phyloP scores from a whole-genome alignment of 2,329 filamentous ascomycete genomes.

The Trichophyton equinum region DNA sequence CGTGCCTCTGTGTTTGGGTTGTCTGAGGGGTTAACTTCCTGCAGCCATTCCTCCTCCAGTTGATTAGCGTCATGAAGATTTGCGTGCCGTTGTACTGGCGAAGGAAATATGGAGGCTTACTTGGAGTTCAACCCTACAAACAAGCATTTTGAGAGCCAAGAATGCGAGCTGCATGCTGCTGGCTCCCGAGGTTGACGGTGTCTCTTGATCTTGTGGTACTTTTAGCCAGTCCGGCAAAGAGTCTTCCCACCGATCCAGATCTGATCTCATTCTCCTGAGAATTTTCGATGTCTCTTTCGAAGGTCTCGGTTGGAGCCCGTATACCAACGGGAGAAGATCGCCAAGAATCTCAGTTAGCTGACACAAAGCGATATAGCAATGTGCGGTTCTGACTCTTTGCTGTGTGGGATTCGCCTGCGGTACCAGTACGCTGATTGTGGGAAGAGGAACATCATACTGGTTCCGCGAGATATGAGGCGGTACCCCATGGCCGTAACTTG shows the following conservation, averaged over 20 bases:
- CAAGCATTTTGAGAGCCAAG: slow-evolving; percentile 36
- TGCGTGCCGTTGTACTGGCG: slow-evolving; percentile 5
- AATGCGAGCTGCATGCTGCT: slow-evolving; percentile 35
- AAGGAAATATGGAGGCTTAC: slow-evolving; percentile 20
- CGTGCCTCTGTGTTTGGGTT: slow-evolving; percentile 34
- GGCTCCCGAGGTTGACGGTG: slow-evolving; percentile 29
- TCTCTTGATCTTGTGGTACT: slow-evolving; percentile 21
- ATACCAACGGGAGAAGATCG: slow-evolving; percentile 35
- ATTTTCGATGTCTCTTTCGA: slow-evolving; percentile 34
- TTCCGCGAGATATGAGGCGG: slow-evolving; percentile 42
- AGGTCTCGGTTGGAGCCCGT: slow-evolving; percentile 32
- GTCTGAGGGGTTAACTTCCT: slow-evolving; percentile 34
- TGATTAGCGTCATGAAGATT: neutral
- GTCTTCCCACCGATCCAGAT: slow-evolving; percentile 36
- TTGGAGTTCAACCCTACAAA: slow-evolving; percentile 36
- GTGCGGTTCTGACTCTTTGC: slow-evolving; percentile 35
- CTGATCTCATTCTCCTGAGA: slow-evolving; percentile 34
- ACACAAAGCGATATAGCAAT: slow-evolving; percentile 43
- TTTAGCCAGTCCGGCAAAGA: slow-evolving; percentile 34
- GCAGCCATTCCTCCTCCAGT: slow-evolving; percentile 2
- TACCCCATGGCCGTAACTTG: slow-evolving; percentile 44
- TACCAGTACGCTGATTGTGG: slow-evolving; percentile 34
- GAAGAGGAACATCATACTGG: slow-evolving; percentile 45
- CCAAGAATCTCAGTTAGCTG: slow-evolving; percentile 37
- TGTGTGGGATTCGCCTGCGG: slow-evolving; percentile 24